Percentiles rank a stretch among this genome's conserved stretches.
These are phyloP conservation scores for Boletus eberwhitei DNA, from an alignment of 768 basidiomycete genomes.

Conservation along the genomic window DNA sequence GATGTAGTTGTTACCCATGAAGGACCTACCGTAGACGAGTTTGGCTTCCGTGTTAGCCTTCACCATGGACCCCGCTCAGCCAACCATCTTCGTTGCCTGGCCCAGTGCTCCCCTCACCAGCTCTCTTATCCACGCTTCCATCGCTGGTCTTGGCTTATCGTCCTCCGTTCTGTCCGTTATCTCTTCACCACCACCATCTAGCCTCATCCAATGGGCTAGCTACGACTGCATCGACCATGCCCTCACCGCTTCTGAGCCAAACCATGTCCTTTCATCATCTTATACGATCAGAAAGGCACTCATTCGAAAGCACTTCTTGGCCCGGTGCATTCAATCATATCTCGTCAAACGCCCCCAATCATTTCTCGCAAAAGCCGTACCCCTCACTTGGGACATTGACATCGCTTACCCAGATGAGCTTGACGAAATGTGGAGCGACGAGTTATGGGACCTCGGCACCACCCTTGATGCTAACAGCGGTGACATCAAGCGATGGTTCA, in stretches of 20 bases:
- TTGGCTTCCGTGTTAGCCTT: background rate
- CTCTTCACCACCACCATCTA: slow-evolving; percentile 18
- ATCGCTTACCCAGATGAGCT: slow-evolving; percentile 90
- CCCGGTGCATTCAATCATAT: slow-evolving; percentile 69
- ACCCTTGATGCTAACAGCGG: slow-evolving; percentile 44
- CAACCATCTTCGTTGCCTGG: slow-evolving; percentile 46
- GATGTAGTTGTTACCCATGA: slow-evolving; percentile 48
- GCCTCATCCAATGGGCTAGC: slow-evolving; percentile 75
- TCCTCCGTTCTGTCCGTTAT: slow-evolving; percentile 28
- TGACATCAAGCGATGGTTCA: slow-evolving; percentile 68
- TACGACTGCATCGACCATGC: slow-evolving; percentile 87
- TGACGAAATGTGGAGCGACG: slow-evolving; percentile 90
- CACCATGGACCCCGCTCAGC: slow-evolving; percentile 3
- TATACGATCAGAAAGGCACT: slow-evolving; percentile 90
- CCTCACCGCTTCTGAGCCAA: slow-evolving; percentile 51
- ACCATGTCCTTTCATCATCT: slow-evolving; percentile 64
- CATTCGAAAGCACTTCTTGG: slow-evolving; percentile 92
- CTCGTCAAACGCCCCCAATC: slow-evolving; percentile 66
- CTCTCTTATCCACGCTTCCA: slow-evolving; percentile 42
- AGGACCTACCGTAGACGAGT: background rate
- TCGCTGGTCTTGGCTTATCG: slow-evolving; percentile 34
- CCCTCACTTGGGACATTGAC: slow-evolving; percentile 80
- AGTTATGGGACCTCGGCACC: slow-evolving; percentile 81
- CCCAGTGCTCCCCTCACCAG: slow-evolving; percentile 53
- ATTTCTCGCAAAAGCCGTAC: slow-evolving; percentile 51